phyloP scores from a whole-genome alignment of 805 yeast species.

The Priceomyces haplophilus region DNA sequence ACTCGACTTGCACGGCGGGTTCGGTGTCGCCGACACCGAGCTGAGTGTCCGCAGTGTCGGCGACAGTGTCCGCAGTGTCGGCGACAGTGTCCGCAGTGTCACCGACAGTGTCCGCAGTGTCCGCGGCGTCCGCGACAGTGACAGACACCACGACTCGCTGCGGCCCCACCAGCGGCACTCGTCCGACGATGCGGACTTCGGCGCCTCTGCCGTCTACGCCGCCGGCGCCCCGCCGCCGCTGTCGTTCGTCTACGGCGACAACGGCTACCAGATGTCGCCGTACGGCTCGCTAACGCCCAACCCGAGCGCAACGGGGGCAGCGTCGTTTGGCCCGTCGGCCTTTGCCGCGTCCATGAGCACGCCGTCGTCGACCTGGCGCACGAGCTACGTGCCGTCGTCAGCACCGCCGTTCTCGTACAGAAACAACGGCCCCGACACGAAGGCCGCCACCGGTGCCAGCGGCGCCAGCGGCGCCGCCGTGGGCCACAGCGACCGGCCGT shows the following conservation, averaged over 20 bases:
- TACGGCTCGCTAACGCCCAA: constrained; percentile 27
- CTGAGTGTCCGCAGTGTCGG: too few species aligned
- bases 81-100: too few species aligned
- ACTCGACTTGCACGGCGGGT: constrained; percentile 44
- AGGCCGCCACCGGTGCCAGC: too few species aligned
- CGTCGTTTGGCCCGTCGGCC: constrained; percentile 15
- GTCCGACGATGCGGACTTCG: constrained; percentile 1
- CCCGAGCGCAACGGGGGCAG: constrained; percentile 15
- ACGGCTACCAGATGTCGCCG: constrained; percentile 5
- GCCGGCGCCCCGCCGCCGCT: too few species aligned
- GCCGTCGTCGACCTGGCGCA: constrained; percentile 37
- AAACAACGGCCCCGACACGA: constrained; percentile 1
- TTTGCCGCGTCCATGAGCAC: constrained; percentile 24
- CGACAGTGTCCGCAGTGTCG: too few species aligned
- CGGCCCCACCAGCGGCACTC: too few species aligned
- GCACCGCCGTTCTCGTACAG: constrained; percentile 31
- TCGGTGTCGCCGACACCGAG: constrained; percentile 15
- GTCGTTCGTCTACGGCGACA: constrained; percentile 9
- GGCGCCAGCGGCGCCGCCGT: neutral
- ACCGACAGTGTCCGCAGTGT: too few species aligned
- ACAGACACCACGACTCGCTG: too few species aligned
- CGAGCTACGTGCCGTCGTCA: constrained; percentile 29
- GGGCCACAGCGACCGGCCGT: constrained; percentile 5
- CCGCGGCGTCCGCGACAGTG: too few species aligned
- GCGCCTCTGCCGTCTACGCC: neutral